Evolutionary conservation across 495 filamentous ascomycete genomes (phyloP).

Genomic region (Copromyces sp.): DNA sequence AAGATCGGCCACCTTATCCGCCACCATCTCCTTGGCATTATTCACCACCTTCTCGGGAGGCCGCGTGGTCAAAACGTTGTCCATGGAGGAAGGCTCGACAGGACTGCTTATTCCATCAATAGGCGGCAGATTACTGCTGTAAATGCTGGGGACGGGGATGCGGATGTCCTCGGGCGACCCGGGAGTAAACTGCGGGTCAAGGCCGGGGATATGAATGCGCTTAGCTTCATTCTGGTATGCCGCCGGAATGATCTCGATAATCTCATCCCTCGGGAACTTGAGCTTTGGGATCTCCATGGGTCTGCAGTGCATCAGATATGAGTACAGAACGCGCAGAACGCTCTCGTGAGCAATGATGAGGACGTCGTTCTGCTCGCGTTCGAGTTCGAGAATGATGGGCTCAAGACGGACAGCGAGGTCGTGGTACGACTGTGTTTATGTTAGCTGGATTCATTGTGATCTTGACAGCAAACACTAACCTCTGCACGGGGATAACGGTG

Average conservation of each 20-base stretch:
- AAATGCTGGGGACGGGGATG: conserved; percentile 56
- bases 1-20: conserved; percentile 38
- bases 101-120: conserved; percentile 26
- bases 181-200: conserved; percentile 41
- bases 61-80: conserved; percentile 15
- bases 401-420: conserved; percentile 97
- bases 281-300: conserved; percentile 91
- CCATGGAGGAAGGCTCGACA: conserved; percentile 15
- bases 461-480: conserved; percentile 36
- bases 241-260: conserved; percentile 96
- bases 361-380: conserved; percentile 93
- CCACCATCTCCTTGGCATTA: conserved; percentile 32
- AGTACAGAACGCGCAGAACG: conserved; percentile 90
- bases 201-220: conserved; percentile 54
- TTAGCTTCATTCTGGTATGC: conserved; percentile 94
- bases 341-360: conserved; percentile 97
- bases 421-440: conserved; percentile 71
- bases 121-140: conserved; percentile 16
- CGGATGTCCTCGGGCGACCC: conserved; percentile 74
- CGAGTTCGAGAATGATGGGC: conserved; percentile 94
- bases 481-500: conserved; percentile 94
- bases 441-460: conserved; percentile 1
- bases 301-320: conserved; percentile 97
- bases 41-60: conserved; percentile 38
- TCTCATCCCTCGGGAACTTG: conserved; percentile 90